A percentile compares a stretch with the other conserved stretches of the same genome.
Conservation (phyloP, 192 early-diverging fungal species). For the Coemansia biformis region DNA sequence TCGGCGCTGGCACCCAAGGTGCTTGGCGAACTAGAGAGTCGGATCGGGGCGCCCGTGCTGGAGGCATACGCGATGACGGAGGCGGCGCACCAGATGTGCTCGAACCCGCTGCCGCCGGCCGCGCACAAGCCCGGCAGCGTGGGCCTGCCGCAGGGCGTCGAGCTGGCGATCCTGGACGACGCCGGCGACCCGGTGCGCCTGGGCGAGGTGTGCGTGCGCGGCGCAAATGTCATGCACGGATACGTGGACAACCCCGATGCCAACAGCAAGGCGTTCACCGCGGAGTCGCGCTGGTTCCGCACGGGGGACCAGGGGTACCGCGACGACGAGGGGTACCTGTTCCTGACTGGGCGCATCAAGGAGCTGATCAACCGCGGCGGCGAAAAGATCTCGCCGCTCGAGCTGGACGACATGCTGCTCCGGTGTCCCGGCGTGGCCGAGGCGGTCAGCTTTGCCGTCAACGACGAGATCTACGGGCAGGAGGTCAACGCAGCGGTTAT, state of each 20-base stretch:
- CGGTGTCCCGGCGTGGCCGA: constrained; percentile 65
- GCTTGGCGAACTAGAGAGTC: constrained; percentile 59
- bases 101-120: constrained; percentile 66
- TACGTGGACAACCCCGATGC: constrained; percentile 69
- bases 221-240: constrained; percentile 72
- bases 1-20: constrained; percentile 67
- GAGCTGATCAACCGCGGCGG: constrained; percentile 88
- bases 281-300: constrained; percentile 66
- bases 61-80: constrained; percentile 87
- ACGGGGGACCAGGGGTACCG: constrained; percentile 81
- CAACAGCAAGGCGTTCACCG: constrained; percentile 57
- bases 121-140: constrained; percentile 74
- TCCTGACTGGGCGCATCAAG: constrained; percentile 82
- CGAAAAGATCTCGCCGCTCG: constrained; percentile 86
- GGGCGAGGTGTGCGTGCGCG: constrained; percentile 84
- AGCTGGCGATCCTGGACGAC: constrained; percentile 61
- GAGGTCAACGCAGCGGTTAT: constrained; percentile 74
- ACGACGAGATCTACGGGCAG: constrained; percentile 73
- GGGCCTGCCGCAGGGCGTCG: constrained; percentile 70
- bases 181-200: constrained; percentile 17
- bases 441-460: constrained; percentile 71
- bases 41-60: constrained; percentile 65
- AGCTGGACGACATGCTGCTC: constrained; percentile 69
- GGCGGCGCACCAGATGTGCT: constrained; percentile 84
- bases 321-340: constrained; percentile 71